Evolutionary conservation across 148 eudicot species (phyloP).

Genomic region (Mesembryanthemum crystallinum): DNA sequence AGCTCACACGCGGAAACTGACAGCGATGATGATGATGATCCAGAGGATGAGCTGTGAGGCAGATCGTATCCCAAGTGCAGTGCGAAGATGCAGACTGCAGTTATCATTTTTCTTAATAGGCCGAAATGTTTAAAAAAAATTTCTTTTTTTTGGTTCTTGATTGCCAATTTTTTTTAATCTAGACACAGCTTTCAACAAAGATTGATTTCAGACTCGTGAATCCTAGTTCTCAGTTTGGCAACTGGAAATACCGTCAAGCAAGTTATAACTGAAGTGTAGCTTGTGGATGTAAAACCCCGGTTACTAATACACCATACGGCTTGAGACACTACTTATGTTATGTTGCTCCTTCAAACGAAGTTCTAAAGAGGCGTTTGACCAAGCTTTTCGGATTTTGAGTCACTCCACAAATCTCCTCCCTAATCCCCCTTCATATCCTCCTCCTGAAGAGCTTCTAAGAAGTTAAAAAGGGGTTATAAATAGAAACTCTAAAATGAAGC

Average conservation of each 20-base stretch:
- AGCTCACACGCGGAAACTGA: constrained; percentile 15
- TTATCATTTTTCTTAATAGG: background rate
- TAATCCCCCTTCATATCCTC: too few species aligned
- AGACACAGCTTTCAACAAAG: background rate
- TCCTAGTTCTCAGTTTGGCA: background rate
- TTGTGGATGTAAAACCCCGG: background rate
- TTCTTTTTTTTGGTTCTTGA: too few species aligned
- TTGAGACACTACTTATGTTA: background rate
- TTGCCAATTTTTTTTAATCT: background rate
- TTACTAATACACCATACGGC: too few species aligned
- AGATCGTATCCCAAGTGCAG: background rate
- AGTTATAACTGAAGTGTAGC: background rate
- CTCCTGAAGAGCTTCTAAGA: too few species aligned
- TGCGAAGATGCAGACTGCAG: constrained; percentile 2
- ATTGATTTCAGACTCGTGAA: background rate
- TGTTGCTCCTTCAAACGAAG: background rate
- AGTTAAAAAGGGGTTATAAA: too few species aligned
- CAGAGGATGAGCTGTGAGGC: constrained; percentile 48
- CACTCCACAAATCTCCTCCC: too few species aligned
- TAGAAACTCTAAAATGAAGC: too few species aligned
- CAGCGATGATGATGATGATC: constrained; percentile 29
- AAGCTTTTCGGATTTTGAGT: too few species aligned
- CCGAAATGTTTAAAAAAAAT: background rate
- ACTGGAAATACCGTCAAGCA: background rate
- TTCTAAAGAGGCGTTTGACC: too few species aligned